Conservation (phyloP, 768 basidiomycete species). For the Epithele typhae region DNA sequence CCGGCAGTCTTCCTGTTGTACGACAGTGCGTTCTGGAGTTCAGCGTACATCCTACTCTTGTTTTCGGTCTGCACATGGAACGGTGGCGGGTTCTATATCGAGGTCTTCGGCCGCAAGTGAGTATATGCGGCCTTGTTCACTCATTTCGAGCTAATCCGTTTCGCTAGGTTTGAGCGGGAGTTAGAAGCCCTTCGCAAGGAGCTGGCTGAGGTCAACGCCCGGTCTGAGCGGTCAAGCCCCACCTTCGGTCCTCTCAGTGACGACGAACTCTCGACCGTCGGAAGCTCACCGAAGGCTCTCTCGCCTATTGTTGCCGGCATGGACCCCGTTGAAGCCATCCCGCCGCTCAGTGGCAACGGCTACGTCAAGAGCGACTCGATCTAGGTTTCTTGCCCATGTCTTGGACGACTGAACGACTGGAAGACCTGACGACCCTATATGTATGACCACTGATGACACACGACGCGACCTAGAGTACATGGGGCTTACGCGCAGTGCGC, state of each 20-base stretch:
- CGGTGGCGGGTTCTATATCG: slow-evolving; percentile 93
- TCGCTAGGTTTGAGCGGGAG: slow-evolving; percentile 82
- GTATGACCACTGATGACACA: too few relatives aligned
- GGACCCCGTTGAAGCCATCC: slow-evolving; percentile 13
- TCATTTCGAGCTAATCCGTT: slow-evolving; percentile 4
- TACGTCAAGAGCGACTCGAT: slow-evolving; percentile 5
- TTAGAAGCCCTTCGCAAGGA: slow-evolving; percentile 88
- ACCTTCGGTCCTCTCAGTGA: slow-evolving; percentile 31
- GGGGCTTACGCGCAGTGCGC: too few relatives aligned
- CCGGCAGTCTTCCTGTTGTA: slow-evolving; percentile 84
- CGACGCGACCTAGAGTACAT: too few relatives aligned
- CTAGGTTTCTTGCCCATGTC: too few relatives aligned
- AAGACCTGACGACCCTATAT: too few relatives aligned
- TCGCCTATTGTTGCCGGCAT: slow-evolving; percentile 18
- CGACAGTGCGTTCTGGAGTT: slow-evolving; percentile 74
- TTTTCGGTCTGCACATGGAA: slow-evolving; percentile 93
- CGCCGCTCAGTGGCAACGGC: neutral
- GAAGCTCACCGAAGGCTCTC: slow-evolving; percentile 32
- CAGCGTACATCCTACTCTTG: slow-evolving; percentile 70
- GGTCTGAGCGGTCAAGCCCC: slow-evolving; percentile 53
- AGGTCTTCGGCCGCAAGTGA: slow-evolving; percentile 94
- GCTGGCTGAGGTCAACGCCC: slow-evolving; percentile 64
- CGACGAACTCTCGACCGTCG: slow-evolving; percentile 38
- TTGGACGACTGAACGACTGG: too few relatives aligned
- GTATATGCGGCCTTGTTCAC: slow-evolving; percentile 27